Evolutionary conservation across 305 asterid genomes (phyloP), one percentile per base, ranked within the genome.

Genomic region (Fraxinus sp.): DNA sequence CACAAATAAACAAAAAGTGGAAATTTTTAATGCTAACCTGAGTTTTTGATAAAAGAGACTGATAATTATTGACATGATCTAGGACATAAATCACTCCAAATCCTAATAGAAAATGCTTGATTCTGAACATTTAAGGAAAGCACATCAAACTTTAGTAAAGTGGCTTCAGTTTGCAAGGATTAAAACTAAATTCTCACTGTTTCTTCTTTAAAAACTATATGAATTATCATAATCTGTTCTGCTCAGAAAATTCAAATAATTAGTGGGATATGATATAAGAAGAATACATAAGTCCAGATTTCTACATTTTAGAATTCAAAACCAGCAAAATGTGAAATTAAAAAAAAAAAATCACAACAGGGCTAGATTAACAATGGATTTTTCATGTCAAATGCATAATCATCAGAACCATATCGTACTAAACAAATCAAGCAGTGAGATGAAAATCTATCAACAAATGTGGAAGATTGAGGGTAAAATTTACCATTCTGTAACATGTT

Each of bases 401-500:
- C 66, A 37, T 37, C 43, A 37, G 43, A 37, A 37, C 43, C n/a
- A 11, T 46, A 41, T 41, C 3, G 55, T 59, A 52, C 22, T 52
- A 52, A 5, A 52, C 26, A 59, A 59, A 59, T 59, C 70, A 20
- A 59, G 26, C 11, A 59, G 7, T 18, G 70, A 20, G 30, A 59
- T 59, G 70, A 59, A 8, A 20, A 13, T 8, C n/a, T 24, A 22
- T 8, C 35, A 64, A 16, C 28, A 22, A 64, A 64, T 24, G 73
- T 24, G 33, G 13, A 30, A 57, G 76, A 39, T 49, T 3, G 77
- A 35, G 33, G 80, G 16, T 8, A 77, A 39, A 1, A 0, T 10
- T 52, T 91, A 95, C 98, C 98, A 92, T 87, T 93, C 98, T 35
- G 92, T 87, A 79, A 87, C 90, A 86, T 92, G 95, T 57, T 96